Evolutionary conservation across 768 basidiomycete genomes (phyloP).

Genomic region (Agaricus blazei): DNA sequence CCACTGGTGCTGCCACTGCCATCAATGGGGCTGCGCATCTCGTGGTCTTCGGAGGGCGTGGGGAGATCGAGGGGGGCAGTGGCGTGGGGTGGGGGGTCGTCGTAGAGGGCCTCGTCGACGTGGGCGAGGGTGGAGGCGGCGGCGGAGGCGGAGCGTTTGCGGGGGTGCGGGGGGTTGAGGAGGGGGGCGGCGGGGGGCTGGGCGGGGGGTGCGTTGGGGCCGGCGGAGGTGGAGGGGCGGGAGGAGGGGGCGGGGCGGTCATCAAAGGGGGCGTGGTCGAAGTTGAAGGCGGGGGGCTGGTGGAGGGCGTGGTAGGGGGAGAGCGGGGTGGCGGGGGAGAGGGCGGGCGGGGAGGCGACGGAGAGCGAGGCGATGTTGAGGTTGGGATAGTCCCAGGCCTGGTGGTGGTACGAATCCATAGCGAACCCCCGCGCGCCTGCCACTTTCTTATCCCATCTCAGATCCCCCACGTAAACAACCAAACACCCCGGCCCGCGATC

Average conservation of each 20-base stretch:
- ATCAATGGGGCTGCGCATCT: slow-evolving; percentile 46
- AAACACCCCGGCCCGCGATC: slow-evolving; percentile 9
- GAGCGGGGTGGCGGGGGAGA: slow-evolving; percentile 47
- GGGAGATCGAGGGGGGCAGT: slow-evolving; percentile 18
- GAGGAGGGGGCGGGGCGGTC: slow-evolving; percentile 16
- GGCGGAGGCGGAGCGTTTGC: slow-evolving; percentile 64
- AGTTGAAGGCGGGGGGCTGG: slow-evolving; percentile 47
- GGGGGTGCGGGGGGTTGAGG: slow-evolving; percentile 50
- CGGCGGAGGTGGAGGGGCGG: slow-evolving; percentile 20
- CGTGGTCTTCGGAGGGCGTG: slow-evolving; percentile 53
- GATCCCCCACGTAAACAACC: slow-evolving; percentile 11
- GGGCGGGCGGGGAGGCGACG: slow-evolving; percentile 61
- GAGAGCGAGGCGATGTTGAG: slow-evolving; percentile 66
- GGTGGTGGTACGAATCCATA: slow-evolving; percentile 18
- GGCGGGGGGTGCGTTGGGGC: slow-evolving; percentile 13
- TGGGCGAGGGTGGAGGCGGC: slow-evolving; percentile 34
- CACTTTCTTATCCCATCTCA: slow-evolving; percentile 11
- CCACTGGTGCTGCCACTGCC: slow-evolving; percentile 43
- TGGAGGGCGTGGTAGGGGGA: slow-evolving; percentile 37
- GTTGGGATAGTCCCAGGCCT: slow-evolving; percentile 37
- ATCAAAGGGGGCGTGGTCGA: slow-evolving; percentile 29
- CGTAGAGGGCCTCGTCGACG: slow-evolving; percentile 37
- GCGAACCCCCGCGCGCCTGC: background rate
- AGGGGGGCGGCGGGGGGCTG: slow-evolving; percentile 34
- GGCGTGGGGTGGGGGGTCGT: slow-evolving; percentile 19